Base-by-base conservation (phyloP, 1,139 yeast genomes). In the Geotrichum candidum region DNA sequence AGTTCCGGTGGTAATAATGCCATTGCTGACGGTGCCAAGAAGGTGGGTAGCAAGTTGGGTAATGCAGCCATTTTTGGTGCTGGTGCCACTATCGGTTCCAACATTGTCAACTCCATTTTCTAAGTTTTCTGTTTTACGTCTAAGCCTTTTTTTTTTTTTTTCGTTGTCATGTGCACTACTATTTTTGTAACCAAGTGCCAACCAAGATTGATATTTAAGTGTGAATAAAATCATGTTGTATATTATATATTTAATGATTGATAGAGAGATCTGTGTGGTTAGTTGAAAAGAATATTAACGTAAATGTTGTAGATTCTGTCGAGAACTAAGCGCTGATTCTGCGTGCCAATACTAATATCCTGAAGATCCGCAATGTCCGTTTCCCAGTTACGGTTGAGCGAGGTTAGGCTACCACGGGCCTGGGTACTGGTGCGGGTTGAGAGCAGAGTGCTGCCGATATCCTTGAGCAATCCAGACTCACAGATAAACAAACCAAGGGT, bases 41-140 rank as follows among this genome's bases (percentile, higher is more conserved):
- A 82, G 72, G 84, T 90, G 69, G 97, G 97, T 23, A 80, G 88
- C 63, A 87, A 89, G 75, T 78, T 92, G 61, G 97, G 97, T 61
- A 87, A 90, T 69, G 97, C 97, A 6, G 96, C 96, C 41, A 84
- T 92, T 63, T 92, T 90, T 68, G 98, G 97, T 75, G 98, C 97
- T 18, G 99, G 98, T 79, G 97, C 98, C 54, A 88, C 97, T 1
- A 80, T 92, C 62, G 98, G 98, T 70, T 82, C 92, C 59, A 94
- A 92, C 71, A 67, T 94, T 61, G 90, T 94, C 65, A 87, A 92
- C 77, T 84, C 90, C 54, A 91, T 92, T 65, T 88, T 91, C 68
- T 90, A 80, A 60, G 31, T 10, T 41, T 41, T 7, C 5, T 2
- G n/a, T 35, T 35, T 35, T n/a, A 11, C 3, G n/a, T 35, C 48